phyloP scores from a whole-genome alignment of 768 basidiomycete genomes.

The Leccinum sublutescens region DNA sequence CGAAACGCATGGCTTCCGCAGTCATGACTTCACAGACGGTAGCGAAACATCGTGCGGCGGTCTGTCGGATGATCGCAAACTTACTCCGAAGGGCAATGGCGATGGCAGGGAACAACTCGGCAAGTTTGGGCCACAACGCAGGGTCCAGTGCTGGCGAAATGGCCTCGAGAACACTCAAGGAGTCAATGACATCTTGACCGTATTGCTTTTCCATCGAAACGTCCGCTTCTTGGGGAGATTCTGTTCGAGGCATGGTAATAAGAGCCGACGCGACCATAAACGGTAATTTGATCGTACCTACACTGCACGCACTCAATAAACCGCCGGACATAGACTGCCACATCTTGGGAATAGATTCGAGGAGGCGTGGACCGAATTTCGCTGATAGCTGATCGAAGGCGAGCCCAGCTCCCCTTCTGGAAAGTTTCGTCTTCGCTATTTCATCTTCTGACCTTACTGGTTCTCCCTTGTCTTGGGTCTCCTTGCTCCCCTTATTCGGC shows the following conservation, averaged over 20 bases:
- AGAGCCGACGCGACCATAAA: background rate
- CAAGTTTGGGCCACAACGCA: constrained; percentile 65
- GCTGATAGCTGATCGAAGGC: constrained; percentile 79
- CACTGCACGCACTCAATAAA: constrained; percentile 61
- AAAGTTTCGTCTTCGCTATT: constrained; percentile 61
- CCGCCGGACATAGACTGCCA: constrained; percentile 92
- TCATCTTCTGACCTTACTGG: constrained; percentile 49
- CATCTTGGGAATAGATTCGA: constrained; percentile 86
- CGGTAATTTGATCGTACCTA: constrained; percentile 46
- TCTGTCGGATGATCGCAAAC: constrained; percentile 88
- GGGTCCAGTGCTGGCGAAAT: constrained; percentile 73
- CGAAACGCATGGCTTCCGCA: constrained; percentile 79
- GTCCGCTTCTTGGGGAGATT: constrained; percentile 58
- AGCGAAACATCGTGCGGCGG: constrained; percentile 83
- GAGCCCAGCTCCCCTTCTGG: constrained; percentile 80
- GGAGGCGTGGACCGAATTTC: constrained; percentile 68
- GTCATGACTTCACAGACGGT: constrained; percentile 87
- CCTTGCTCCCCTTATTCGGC: constrained; percentile 36
- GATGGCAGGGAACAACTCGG: constrained; percentile 73
- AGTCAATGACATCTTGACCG: constrained; percentile 91
- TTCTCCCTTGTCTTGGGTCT: constrained; percentile 43
- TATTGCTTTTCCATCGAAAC: constrained; percentile 63
- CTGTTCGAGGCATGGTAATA: constrained; percentile 32
- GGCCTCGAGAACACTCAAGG: constrained; percentile 84
- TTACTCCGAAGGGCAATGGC: constrained; percentile 76